Conservation (phyloP, 345 rosid genomes). For the Rhodamnia argentea region DNA sequence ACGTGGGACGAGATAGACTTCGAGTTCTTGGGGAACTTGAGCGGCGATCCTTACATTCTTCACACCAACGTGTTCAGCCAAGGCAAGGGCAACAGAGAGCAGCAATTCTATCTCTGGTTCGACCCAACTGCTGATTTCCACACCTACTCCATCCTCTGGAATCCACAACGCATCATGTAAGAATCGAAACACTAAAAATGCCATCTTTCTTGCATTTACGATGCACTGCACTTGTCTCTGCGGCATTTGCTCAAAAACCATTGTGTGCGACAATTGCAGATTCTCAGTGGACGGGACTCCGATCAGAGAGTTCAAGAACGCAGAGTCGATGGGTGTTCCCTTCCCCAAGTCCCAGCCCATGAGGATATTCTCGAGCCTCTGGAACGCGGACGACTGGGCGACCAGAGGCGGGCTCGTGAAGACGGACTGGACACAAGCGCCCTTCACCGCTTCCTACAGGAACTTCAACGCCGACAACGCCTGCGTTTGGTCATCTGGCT, state of each 20-base stretch:
- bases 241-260: background rate
- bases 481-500: slow-evolving; percentile 34
- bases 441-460: slow-evolving; percentile 49
- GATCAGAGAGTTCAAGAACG: slow-evolving; percentile 53
- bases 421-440: slow-evolving; percentile 54
- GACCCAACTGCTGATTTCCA: slow-evolving; percentile 54
- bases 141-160: slow-evolving; percentile 53
- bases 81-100: slow-evolving; percentile 59
- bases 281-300: slow-evolving; percentile 51
- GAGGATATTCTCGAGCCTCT: slow-evolving; percentile 51
- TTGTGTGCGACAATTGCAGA: slow-evolving; percentile 4
- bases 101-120: slow-evolving; percentile 62
- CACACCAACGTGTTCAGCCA: slow-evolving; percentile 51
- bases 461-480: slow-evolving; percentile 27
- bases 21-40: slow-evolving; percentile 52
- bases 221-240: background rate
- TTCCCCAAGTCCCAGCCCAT: slow-evolving; percentile 42
- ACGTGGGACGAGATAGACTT: slow-evolving; percentile 64
- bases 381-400: slow-evolving; percentile 64
- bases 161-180: slow-evolving; percentile 44
- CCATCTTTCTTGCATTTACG: background rate
- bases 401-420: slow-evolving; percentile 52
- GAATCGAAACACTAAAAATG: background rate
- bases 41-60: slow-evolving; percentile 58
- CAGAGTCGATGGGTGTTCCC: slow-evolving; percentile 31